A percentile compares a stretch with the other conserved stretches of the same genome.
phyloP scores from a whole-genome alignment of 257 asterid species.

The Asclepias syriaca region DNA sequence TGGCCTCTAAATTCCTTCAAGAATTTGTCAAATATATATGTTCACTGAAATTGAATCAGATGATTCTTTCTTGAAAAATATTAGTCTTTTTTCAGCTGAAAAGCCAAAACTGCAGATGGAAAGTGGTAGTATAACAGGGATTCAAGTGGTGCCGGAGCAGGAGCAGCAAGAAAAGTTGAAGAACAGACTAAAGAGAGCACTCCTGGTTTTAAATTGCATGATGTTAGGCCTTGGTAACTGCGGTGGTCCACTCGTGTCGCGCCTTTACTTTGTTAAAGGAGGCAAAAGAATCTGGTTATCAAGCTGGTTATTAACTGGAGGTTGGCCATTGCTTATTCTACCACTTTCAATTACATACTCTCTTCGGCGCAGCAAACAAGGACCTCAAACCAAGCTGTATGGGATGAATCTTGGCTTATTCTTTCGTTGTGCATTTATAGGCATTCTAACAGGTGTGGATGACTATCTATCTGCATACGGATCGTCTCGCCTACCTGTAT shows the following conservation, averaged over 20 bases:
- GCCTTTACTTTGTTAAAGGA: conserved; percentile 29
- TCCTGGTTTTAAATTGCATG: conserved; percentile 18
- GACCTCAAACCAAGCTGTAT: conserved; percentile 1
- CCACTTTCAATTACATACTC: conserved; percentile 17
- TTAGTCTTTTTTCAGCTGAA: too few relatives aligned
- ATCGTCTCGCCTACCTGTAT: conserved; percentile 21
- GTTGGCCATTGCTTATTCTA: conserved; percentile 19
- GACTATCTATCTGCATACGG: conserved; percentile 27
- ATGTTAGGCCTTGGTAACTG: conserved; percentile 30
- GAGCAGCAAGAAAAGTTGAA: neutral
- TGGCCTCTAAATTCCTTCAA: too few relatives aligned
- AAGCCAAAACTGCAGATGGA: conserved; percentile 10
- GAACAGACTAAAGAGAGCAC: conserved; percentile 16
- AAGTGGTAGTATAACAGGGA: neutral
- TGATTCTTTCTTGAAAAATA: too few relatives aligned
- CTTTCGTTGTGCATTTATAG: conserved; percentile 17
- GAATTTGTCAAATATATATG: too few relatives aligned
- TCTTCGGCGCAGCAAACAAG: conserved; percentile 13
- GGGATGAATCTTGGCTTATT: conserved; percentile 11
- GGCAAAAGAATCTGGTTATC: conserved; percentile 31
- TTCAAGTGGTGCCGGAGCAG: too few relatives aligned
- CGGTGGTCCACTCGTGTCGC: conserved; percentile 24
- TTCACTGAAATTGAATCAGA: too few relatives aligned
- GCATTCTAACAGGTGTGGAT: conserved; percentile 18
- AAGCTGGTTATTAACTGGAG: conserved; percentile 27